Base-by-base conservation (phyloP, 129 eudicot genomes). In the Pittosporum tobira region DNA sequence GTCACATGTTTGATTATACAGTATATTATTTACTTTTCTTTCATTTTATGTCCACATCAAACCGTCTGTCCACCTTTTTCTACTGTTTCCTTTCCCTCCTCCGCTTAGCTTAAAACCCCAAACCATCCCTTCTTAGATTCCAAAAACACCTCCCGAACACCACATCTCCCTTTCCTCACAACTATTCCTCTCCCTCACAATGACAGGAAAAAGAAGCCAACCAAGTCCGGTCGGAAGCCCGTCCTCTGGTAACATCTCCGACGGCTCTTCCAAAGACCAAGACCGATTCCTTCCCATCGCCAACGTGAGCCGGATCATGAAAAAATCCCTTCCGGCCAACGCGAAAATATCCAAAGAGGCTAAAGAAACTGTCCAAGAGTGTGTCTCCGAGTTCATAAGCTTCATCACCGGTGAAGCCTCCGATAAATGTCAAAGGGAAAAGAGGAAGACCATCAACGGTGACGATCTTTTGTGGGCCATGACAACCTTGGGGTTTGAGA, bases 381-480 rank as follows among this genome's bases (percentile, higher is more conserved):
- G 74, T 36, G 79, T 73, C 21, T 73, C 79, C 0, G 79, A 73
- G 70, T 73, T 34, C 70, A 73, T 73, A 10, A 67, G 79, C 66
- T 68, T 74, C 21, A 65, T 74, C 4, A 74, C 79, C 0, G 59
- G 79, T 1, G 74, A 74, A 62, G 79, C 79, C 11, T 62, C 69
- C 10, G 70, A 74, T 51, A 56, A 73, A 37, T 74, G 79, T 23
- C 79, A 74, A 6, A 64, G 57, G 2, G 79, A 74, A 58, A 73
- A 74, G 21, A 61, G 74, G 25, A 74, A 74, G 70, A 74, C 74
- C 2, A 69, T 74, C 46, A 74, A 73, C 7, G 79, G 74, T 0
- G 79, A 74, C 57, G 79, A 74, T 21, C 51, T 74, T 47, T 73
- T 74, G 43, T 68, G 74, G 74, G 79, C 74, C 30, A 74, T 74